Base-by-base conservation (phyloP, 2,329 filamentous ascomycete species). In the Didymella keratinophila region DNA sequence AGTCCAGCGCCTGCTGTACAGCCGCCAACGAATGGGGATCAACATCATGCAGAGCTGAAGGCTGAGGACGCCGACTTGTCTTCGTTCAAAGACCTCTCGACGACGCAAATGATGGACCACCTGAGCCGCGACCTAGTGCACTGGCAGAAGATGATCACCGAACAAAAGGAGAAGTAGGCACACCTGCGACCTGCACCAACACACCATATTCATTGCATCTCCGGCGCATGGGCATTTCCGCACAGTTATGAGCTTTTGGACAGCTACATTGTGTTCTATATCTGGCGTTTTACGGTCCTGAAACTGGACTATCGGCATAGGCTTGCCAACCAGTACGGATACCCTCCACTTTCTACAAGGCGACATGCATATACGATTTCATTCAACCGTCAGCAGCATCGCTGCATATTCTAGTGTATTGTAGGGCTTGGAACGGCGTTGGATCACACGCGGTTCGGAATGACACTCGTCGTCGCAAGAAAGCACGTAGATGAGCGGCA, bases 91-190 rank as follows among this genome's bases (percentile, higher is more conserved):
- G 85, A 89, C 9, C 80, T 97, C 63, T 90, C 82, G 56, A 93
- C 89, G 66, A 82, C 91, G 63, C 91, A 96, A 78, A 96, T 96
- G 91, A 96, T 96, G 91, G 92, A 96, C 74, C 84, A 87, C 67
- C 78, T 96, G 74, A 93, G 90, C 61, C 84, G 90, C 61, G 88
- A 93, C 73, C 83, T 96, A 69, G 86, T 94, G 65, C 89, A 90
- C 70, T 96, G 92, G 92, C 92, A 96, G 78, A 89, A 89, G 44
- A 73, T 75, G 71, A 67, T 77, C 20, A 59, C 62, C 1, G 66
- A 71, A 23, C 63, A 68, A 41, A 71, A 62, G 6, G 73, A 74
- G 41, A 76, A 73, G 52, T 76, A 57, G 51, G 42, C 4, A 12
- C 21, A 45, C 39, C 23, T 44, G 34, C 36, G 30, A 39, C 25